These are phyloP conservation scores for Xylariomycetidae sp. DNA, from an alignment of 2,329 filamentous ascomycete species.

Conservation along the genomic window DNA sequence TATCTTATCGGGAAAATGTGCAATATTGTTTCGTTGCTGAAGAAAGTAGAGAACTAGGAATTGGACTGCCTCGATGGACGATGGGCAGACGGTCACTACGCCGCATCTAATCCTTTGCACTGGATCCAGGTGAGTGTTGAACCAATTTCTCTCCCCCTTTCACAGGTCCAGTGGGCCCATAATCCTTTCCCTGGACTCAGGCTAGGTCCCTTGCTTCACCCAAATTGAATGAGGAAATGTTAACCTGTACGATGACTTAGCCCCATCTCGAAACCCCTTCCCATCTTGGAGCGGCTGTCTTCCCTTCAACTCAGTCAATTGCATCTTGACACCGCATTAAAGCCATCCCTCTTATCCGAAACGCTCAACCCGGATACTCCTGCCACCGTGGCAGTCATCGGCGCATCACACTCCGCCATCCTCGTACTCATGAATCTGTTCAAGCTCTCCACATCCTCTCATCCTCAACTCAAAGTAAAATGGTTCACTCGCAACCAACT, in stretches of 20 bases:
- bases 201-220: too few relatives aligned
- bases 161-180: too few relatives aligned
- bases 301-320: conserved; percentile 30
- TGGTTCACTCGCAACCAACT: conserved; percentile 60
- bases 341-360: conserved; percentile 42
- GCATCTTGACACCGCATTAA: conserved; percentile 51
- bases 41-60: conserved; percentile 8
- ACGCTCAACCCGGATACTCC: conserved; percentile 31
- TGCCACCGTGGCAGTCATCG: conserved; percentile 51
- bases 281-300: conserved; percentile 24
- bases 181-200: too few relatives aligned
- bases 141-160: too few relatives aligned
- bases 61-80: conserved; percentile 22
- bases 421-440: conserved; percentile 58
- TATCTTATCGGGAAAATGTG: too few relatives aligned
- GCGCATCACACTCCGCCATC: conserved; percentile 60
- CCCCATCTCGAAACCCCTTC: conserved; percentile 40
- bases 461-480: conserved; percentile 49
- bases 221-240: too few relatives aligned
- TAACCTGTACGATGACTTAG: too few relatives aligned
- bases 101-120: conserved; percentile 52
- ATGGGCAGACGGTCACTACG: conserved; percentile 31
- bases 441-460: conserved; percentile 44
- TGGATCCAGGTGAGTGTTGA: too few relatives aligned
- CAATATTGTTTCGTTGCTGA: too few relatives aligned